phyloP scores from a whole-genome alignment of 148 eudicot species.

The Oxyria digyna region DNA sequence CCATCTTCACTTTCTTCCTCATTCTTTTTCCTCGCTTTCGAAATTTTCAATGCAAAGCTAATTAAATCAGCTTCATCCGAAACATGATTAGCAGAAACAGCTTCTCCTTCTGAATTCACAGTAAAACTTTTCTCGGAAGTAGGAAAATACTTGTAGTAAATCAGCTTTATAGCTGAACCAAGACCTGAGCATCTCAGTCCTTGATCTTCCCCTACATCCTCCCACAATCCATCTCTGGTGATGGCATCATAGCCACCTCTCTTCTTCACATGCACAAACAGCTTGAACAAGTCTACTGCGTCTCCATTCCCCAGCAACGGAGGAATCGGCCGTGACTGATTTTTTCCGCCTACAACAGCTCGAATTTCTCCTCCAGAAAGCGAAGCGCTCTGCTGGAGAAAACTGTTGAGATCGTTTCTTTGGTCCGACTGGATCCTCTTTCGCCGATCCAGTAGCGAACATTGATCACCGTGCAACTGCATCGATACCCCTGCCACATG shows the following conservation, averaged over 20 bases:
- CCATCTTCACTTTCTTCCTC: slow-evolving; percentile 30
- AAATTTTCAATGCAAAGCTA: slow-evolving; percentile 16
- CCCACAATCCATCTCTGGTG: slow-evolving; percentile 36
- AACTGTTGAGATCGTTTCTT: not conserved
- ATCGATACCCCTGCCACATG: slow-evolving; percentile 4
- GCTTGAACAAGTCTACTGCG: slow-evolving; percentile 43
- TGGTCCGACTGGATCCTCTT: not conserved
- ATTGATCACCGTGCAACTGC: not conserved
- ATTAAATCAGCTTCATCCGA: slow-evolving; percentile 29
- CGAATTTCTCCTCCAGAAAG: not conserved
- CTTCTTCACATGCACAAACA: slow-evolving; percentile 38
- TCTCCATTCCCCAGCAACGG: slow-evolving; percentile 14
- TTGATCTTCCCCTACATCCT: slow-evolving; percentile 34
- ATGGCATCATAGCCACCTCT: slow-evolving; percentile 51
- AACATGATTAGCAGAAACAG: slow-evolving; percentile 8
- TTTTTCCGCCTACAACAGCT: not conserved
- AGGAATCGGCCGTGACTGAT: not conserved
- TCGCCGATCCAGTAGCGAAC: not conserved
- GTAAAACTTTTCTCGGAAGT: slow-evolving; percentile 21
- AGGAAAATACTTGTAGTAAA: slow-evolving; percentile 46
- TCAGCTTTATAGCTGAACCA: slow-evolving; percentile 42
- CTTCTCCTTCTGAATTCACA: slow-evolving; percentile 13
- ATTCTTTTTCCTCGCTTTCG: slow-evolving; percentile 25
- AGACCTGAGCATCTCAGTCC: slow-evolving; percentile 29
- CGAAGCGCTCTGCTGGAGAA: not conserved